phyloP scores from a whole-genome alignment of 1,284 basidiomycete genomes.

The Ceratobasidium sp. region DNA sequence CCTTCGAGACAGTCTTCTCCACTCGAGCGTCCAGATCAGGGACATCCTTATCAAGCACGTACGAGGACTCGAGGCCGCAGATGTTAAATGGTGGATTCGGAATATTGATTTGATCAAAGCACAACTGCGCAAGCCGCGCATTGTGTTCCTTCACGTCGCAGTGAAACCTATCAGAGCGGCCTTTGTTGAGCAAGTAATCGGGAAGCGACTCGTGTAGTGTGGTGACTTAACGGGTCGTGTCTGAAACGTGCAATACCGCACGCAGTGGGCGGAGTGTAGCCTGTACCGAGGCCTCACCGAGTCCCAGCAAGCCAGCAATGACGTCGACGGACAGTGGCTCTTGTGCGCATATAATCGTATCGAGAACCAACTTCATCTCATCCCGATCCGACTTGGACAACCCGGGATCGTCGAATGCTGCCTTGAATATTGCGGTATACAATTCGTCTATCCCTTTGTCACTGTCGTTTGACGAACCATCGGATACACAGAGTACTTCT shows the following conservation, averaged over 20 bases:
- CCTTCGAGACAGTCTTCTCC: too few species aligned
- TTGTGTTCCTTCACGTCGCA: background rate
- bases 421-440: too few species aligned
- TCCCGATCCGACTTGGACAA: background rate
- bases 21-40: too few species aligned
- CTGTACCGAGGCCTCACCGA: background rate
- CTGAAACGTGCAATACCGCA: background rate
- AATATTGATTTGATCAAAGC: background rate
- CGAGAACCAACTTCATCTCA: background rate
- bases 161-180: background rate
- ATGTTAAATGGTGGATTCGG: background rate
- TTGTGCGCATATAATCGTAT: background rate
- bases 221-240: background rate
- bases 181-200: background rate
- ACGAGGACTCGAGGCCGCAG: too few species aligned
- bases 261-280: background rate
- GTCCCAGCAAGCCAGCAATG: background rate
- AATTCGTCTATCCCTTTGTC: background rate
- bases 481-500: background rate
- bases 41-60: too few species aligned
- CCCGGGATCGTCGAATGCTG: too few species aligned
- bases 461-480: background rate
- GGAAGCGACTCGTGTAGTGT: background rate
- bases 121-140: too few species aligned
- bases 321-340: background rate